A percentile compares a stretch with the other conserved stretches of the same genome.
phyloP scores from a whole-genome alignment of 1,284 basidiomycete genomes.

The Wallemia ichthyophaga region DNA sequence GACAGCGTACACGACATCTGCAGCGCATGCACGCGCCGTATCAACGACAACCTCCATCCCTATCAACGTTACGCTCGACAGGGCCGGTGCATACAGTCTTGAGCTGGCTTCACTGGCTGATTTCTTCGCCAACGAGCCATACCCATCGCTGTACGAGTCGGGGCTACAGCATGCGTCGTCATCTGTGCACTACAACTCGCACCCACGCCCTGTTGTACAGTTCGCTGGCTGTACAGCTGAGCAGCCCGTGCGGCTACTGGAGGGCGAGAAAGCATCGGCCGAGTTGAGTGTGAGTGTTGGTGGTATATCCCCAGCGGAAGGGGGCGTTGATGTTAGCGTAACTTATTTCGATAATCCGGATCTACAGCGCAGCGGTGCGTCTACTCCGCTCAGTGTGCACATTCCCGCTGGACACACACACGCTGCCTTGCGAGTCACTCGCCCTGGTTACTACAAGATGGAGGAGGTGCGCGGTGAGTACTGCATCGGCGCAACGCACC shows the following conservation, averaged over 20 bases:
- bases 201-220: conserved; percentile 39
- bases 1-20: conserved; percentile 22
- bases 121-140: conserved; percentile 13
- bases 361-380: neutral
- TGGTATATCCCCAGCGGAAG: conserved; percentile 27
- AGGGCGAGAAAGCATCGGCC: conserved; percentile 26
- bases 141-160: conserved; percentile 21
- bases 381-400: conserved; percentile 14
- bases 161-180: conserved; percentile 9
- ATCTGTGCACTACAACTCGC: conserved; percentile 33
- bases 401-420: conserved; percentile 9
- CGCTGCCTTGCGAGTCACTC: neutral
- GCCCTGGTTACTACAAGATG: conserved; percentile 2
- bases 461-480: conserved; percentile 21
- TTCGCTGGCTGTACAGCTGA: conserved; percentile 46
- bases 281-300: conserved; percentile 23
- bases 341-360: conserved; percentile 24
- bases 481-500: conserved; percentile 44
- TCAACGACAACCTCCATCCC: conserved; percentile 2
- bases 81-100: conserved; percentile 11
- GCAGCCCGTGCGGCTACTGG: conserved; percentile 37
- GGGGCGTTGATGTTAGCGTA: conserved; percentile 33
- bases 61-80: conserved; percentile 13
- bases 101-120: conserved; percentile 18
- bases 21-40: conserved; percentile 6